Conservation (phyloP, 2,329 filamentous ascomycete genomes). For the Macrophomina tecta region DNA sequence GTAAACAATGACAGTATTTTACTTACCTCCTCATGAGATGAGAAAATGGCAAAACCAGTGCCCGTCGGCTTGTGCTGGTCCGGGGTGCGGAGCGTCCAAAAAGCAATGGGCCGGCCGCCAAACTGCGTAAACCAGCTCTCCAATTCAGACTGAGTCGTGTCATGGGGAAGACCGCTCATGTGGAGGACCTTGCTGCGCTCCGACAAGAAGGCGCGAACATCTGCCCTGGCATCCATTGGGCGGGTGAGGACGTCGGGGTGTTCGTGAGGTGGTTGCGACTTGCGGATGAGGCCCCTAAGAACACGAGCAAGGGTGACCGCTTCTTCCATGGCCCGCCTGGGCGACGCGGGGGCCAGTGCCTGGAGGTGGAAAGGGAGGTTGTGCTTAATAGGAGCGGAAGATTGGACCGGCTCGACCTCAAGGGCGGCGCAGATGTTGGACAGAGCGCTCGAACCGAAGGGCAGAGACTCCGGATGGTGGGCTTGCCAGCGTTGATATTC, state of each 20-base stretch:
- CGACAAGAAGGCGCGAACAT: constrained; percentile 93
- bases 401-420: constrained; percentile 96
- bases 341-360: constrained; percentile 91
- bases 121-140: constrained; percentile 99
- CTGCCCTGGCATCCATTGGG: constrained; percentile 94
- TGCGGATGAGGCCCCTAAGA: constrained; percentile 88
- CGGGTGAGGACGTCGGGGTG: constrained; percentile 93
- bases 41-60: constrained; percentile 97
- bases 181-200: constrained; percentile 98
- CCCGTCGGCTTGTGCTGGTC: constrained; percentile 99
- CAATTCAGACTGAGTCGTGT: constrained; percentile 97
- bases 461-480: constrained; percentile 95
- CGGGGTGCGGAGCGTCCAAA: constrained; percentile 96
- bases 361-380: constrained; percentile 98
- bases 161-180: constrained; percentile 95
- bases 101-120: constrained; percentile 94
- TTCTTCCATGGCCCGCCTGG: constrained; percentile 96
- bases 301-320: constrained; percentile 93
- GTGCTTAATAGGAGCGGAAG: constrained; percentile 97
- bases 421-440: constrained; percentile 98
- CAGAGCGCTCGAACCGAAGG: constrained; percentile 93
- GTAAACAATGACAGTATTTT: background rate
- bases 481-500: constrained; percentile 99
- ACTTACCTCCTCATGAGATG: constrained; percentile 96
- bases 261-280: constrained; percentile 91